Evolutionary conservation across 352 stramenopile genomes (phyloP).

Genomic region (Pythium periplocum): DNA sequence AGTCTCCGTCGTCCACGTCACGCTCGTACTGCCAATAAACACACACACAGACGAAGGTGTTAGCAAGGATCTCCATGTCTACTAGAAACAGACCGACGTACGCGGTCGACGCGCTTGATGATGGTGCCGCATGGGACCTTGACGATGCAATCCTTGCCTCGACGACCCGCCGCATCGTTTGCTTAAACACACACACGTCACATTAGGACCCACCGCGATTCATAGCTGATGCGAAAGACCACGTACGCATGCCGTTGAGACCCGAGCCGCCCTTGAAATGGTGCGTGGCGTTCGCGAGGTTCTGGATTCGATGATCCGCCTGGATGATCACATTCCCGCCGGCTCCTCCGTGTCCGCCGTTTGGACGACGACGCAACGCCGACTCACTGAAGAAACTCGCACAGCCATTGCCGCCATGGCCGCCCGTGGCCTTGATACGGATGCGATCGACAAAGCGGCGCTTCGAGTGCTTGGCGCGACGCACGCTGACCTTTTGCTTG

Average conservation of each 20-base stretch:
- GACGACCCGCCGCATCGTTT: constrained; percentile 68
- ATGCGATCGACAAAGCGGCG: constrained; percentile 89
- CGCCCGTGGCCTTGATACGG: constrained; percentile 83
- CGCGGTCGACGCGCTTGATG: constrained; percentile 80
- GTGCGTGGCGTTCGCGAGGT: constrained; percentile 79
- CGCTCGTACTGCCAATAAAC: constrained; percentile 43
- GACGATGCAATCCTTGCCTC: constrained; percentile 76
- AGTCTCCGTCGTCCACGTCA: constrained; percentile 67
- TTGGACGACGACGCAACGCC: constrained; percentile 71
- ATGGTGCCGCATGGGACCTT: constrained; percentile 85
- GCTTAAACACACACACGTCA: constrained; percentile 23
- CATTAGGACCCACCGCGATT: neutral
- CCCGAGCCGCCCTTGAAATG: constrained; percentile 78
- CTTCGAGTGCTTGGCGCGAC: constrained; percentile 82
- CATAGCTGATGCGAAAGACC: neutral
- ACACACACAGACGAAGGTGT: neutral
- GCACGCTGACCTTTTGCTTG: constrained; percentile 83
- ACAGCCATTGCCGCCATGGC: constrained; percentile 86
- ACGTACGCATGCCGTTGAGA: constrained; percentile 81
- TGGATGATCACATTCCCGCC: constrained; percentile 76
- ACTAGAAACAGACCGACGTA: constrained; percentile 17
- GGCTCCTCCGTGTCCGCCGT: constrained; percentile 79
- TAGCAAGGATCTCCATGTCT: neutral
- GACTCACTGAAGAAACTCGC: constrained; percentile 75
- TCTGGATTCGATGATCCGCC: constrained; percentile 73